Conservation (phyloP, 2,329 filamentous ascomycete genomes). For the Epichloe hybrida region DNA sequence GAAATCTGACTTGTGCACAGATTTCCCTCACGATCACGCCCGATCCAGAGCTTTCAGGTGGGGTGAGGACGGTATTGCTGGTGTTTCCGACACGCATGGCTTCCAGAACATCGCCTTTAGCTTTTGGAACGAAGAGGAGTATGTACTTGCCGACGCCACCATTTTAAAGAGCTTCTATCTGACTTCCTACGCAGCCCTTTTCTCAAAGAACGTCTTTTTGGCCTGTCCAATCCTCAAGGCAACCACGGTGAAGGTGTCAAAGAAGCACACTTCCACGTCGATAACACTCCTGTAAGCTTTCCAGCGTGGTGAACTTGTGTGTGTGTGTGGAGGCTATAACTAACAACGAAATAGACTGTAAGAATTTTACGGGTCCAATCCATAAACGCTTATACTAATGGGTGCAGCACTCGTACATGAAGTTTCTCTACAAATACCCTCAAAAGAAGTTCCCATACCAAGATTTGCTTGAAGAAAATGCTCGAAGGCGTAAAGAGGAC, state of each 20-base stretch:
- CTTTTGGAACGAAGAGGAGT: slow-evolving; percentile 98
- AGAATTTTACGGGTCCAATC: slow-evolving; percentile 5
- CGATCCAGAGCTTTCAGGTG: slow-evolving; percentile 81
- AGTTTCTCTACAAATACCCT: slow-evolving; percentile 94
- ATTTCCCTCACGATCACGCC: slow-evolving; percentile 89
- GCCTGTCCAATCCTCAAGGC: slow-evolving; percentile 88
- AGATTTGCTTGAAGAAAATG: slow-evolving; percentile 75
- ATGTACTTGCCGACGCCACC: slow-evolving; percentile 3
- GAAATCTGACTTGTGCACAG: slow-evolving; percentile 28
- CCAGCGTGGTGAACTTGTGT: neutral
- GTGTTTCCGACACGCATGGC: slow-evolving; percentile 82
- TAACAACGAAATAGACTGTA: slow-evolving; percentile 30
- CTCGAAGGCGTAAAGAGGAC: slow-evolving; percentile 58
- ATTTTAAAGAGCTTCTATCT: neutral
- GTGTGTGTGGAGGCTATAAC: neutral
- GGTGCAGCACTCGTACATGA: slow-evolving; percentile 89
- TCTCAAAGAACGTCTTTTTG: slow-evolving; percentile 89
- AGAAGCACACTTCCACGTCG: slow-evolving; percentile 89
- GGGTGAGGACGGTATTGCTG: slow-evolving; percentile 95
- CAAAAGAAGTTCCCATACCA: slow-evolving; percentile 87
- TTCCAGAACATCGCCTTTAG: slow-evolving; percentile 86
- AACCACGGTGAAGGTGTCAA: slow-evolving; percentile 97
- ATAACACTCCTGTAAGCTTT: slow-evolving; percentile 64
- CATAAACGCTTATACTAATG: slow-evolving; percentile 4
- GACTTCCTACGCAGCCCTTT: slow-evolving; percentile 49